Conservation (phyloP, 805 yeast species). For the Candida coleopterorum region DNA sequence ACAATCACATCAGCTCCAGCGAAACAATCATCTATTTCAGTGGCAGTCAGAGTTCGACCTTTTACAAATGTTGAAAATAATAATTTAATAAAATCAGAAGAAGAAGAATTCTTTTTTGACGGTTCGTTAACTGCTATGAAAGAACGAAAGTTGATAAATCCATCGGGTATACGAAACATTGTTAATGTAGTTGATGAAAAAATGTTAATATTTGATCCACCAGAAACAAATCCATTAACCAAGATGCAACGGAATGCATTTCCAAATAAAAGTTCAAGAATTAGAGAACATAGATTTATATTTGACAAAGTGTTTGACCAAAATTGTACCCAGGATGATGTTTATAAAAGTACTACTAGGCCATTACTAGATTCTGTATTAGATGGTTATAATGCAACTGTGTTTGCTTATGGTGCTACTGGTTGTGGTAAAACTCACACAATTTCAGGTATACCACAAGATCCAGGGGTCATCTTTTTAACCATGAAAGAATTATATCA, state of each 20-base stretch:
- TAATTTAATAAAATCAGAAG: constrained; percentile 39
- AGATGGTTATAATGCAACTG: constrained; percentile 86
- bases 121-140: constrained; percentile 38
- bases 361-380: constrained; percentile 71
- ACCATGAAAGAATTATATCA: constrained; percentile 74
- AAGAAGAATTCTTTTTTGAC: constrained; percentile 42
- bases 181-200: constrained; percentile 78
- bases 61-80: constrained; percentile 58
- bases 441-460: constrained; percentile 65
- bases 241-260: constrained; percentile 44
- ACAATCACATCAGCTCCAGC: constrained; percentile 36
- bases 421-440: constrained; percentile 98
- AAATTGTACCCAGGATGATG: constrained; percentile 57
- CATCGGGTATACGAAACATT: constrained; percentile 59
- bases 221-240: constrained; percentile 59
- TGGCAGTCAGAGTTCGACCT: constrained; percentile 81
- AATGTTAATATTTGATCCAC: constrained; percentile 85
- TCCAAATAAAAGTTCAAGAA: constrained; percentile 41
- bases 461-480: constrained; percentile 76
- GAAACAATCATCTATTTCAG: constrained; percentile 61
- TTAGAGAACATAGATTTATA: constrained; percentile 72
- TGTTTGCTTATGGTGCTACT: constrained; percentile 95
- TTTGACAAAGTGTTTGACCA: constrained; percentile 79
- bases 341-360: constrained; percentile 60
- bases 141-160: constrained; percentile 19